Base-by-base conservation (phyloP, 139 green algal species). In the Coelastrella sp. region DNA sequence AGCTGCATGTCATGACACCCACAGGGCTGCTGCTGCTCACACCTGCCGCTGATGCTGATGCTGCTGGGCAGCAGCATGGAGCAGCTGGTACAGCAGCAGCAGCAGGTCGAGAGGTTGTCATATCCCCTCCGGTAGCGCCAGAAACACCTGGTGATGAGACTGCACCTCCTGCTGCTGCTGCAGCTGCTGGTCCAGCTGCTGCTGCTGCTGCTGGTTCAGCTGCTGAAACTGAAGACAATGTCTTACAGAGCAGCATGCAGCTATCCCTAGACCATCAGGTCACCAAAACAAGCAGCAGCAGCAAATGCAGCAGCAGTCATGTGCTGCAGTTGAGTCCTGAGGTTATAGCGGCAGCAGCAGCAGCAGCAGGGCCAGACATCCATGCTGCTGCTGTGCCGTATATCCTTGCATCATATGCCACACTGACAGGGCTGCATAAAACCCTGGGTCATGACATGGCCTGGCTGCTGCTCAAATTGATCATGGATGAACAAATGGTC, bases 1-100 rank as follows among this genome's bases (percentile, higher is more conserved):
- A 83, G 27, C 72, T 89, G 85, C 72, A 79, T 59, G 72, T 89
- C n/a, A 89, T 89, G 85, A 89, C 72, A 20, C 85, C 85, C 20
- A 19, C 85, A 60, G 72, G 72, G n/a, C 70, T 79, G 17, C 56
- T 89, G 68, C 68, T 76, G 68, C 68, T 76, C 15, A 15, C 68
- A 15, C 80, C 49, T 86, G 14, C 15, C 19, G 58, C 85, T 79
- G 35, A 27, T 83, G 78, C 4, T 61, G 78, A 5, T 61, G 35
- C 85, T 79, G 35, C 68, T 85, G 79, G 35, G 75, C 75, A 82
- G 75, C 75, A 82, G 75, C 73, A 4, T 79, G 12, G 12, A 72
- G 12, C 73, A 79, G 73, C 73, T 15, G 25, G 9, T 15, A 22
- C 75, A 82, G 6, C 80, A 85, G 19, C 80, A 85, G 80, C 80